Conservation (phyloP, 2,329 filamentous ascomycete genomes). For the Exserohilum turcica region DNA sequence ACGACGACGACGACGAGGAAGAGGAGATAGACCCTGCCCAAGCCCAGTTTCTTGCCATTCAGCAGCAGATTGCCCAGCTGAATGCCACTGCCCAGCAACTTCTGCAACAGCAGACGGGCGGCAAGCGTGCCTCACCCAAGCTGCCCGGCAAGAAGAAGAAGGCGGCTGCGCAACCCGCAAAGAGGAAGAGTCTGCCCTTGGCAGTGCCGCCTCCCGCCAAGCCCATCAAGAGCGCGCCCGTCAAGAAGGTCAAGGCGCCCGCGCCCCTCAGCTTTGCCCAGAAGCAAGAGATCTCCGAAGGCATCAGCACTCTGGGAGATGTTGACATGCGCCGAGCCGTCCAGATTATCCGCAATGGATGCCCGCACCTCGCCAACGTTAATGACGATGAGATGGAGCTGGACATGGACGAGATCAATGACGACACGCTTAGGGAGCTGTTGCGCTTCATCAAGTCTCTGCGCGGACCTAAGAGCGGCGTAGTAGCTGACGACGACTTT, state of each 20-base stretch:
- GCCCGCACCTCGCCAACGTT: conserved; percentile 67
- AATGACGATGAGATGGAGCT: conserved; percentile 67
- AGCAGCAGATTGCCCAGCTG: conserved; percentile 73
- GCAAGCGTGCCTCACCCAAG: conserved; percentile 63
- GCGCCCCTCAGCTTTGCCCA: conserved; percentile 75
- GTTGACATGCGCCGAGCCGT: conserved; percentile 80
- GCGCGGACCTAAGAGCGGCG: conserved; percentile 43
- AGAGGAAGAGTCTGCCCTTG: conserved; percentile 37
- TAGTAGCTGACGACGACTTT: conserved; percentile 55
- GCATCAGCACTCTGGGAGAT: conserved; percentile 80
- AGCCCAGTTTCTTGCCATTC: conserved; percentile 56
- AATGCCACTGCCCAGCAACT: conserved; percentile 64
- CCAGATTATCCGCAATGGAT: conserved; percentile 84
- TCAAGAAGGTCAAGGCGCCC: conserved; percentile 58
- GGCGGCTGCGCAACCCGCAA: conserved; percentile 21
- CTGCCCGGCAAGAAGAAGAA: conserved; percentile 54
- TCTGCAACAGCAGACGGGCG: conserved; percentile 38
- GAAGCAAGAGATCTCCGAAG: conserved; percentile 88
- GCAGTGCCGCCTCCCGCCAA: conserved; percentile 39
- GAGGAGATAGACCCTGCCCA: conserved; percentile 55
- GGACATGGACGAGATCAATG: conserved; percentile 64
- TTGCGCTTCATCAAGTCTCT: conserved; percentile 58
- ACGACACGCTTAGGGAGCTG: conserved; percentile 61
- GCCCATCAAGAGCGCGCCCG: conserved; percentile 50
- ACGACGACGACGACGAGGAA: conserved; percentile 72